Conservation (phyloP, 2,329 filamentous ascomycete species). For the Xylariomycetidae sp. region DNA sequence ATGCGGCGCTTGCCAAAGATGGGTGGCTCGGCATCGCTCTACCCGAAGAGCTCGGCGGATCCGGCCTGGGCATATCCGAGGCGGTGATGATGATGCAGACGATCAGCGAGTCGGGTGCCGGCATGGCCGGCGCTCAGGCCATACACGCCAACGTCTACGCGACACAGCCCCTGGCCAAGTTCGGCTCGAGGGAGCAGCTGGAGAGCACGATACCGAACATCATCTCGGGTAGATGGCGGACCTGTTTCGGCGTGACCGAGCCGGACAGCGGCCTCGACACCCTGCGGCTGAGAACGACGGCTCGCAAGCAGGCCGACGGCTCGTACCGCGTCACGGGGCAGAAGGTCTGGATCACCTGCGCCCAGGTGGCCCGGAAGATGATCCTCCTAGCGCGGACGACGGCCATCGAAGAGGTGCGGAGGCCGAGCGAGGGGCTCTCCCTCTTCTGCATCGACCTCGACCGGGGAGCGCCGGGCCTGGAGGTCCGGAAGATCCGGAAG, state of each 20-base stretch:
- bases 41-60: constrained; percentile 68
- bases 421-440: constrained; percentile 70
- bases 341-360: constrained; percentile 87
- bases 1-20: constrained; percentile 66
- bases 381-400: constrained; percentile 75
- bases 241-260: constrained; percentile 83
- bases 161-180: constrained; percentile 70
- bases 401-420: constrained; percentile 60
- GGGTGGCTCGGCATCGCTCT: constrained; percentile 81
- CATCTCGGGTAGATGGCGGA: constrained; percentile 65
- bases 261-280: constrained; percentile 78
- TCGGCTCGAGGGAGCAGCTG: constrained; percentile 63
- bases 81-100: constrained; percentile 87
- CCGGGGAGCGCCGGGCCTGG: constrained; percentile 51
- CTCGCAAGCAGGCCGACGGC: constrained; percentile 47
- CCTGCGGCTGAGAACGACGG: constrained; percentile 62
- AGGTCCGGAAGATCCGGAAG: constrained; percentile 71
- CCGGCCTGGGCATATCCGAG: constrained; percentile 73
- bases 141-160: constrained; percentile 68
- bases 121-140: constrained; percentile 65
- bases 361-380: constrained; percentile 80
- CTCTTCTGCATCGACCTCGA: constrained; percentile 79
- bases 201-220: constrained; percentile 63
- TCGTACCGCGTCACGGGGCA: constrained; percentile 68
- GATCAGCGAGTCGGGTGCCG: constrained; percentile 72